Percentiles rank a stretch among this genome's conserved stretches.
Conservation (phyloP, 2,329 filamentous ascomycete genomes). For the Aspergillus sp. region DNA sequence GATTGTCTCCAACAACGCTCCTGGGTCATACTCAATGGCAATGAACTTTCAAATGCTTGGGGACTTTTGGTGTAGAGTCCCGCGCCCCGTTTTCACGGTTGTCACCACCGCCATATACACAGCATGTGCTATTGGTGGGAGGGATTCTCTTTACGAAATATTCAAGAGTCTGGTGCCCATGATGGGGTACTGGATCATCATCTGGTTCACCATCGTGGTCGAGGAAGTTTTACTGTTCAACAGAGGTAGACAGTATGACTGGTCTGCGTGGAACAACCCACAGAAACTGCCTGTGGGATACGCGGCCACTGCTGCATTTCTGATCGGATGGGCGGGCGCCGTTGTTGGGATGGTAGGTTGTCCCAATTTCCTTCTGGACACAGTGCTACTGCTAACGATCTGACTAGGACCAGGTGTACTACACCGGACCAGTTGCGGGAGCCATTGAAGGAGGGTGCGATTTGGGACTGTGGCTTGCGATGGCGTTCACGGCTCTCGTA, state of each 20-base stretch:
- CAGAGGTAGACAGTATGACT: constrained; percentile 38
- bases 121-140: constrained; percentile 45
- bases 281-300: constrained; percentile 41
- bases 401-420: constrained; percentile 39
- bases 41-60: constrained; percentile 48
- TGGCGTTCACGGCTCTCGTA: constrained; percentile 33
- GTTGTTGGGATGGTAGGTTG: constrained; percentile 41
- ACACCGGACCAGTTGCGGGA: constrained; percentile 37
- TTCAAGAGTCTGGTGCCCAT: constrained; percentile 48
- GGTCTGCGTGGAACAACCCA: constrained; percentile 42
- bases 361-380: neutral
- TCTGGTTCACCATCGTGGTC: constrained; percentile 44
- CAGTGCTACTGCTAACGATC: constrained; percentile 2
- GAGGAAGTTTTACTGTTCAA: constrained; percentile 47
- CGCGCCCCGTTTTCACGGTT: constrained; percentile 45
- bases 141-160: constrained; percentile 45
- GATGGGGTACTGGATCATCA: constrained; percentile 49
- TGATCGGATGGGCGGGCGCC: constrained; percentile 42
- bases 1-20: constrained; percentile 46
- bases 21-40: constrained; percentile 46
- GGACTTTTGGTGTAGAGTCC: constrained; percentile 36
- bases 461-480: constrained; percentile 38
- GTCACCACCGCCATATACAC: constrained; percentile 43
- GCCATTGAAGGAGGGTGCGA: constrained; percentile 34
- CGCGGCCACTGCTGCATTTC: constrained; percentile 39